Percentiles rank a stretch among this genome's conserved stretches.
These are phyloP conservation scores for Fusarium sp. DNA, from an alignment of 2,329 filamentous ascomycete genomes.

Conservation along the genomic window DNA sequence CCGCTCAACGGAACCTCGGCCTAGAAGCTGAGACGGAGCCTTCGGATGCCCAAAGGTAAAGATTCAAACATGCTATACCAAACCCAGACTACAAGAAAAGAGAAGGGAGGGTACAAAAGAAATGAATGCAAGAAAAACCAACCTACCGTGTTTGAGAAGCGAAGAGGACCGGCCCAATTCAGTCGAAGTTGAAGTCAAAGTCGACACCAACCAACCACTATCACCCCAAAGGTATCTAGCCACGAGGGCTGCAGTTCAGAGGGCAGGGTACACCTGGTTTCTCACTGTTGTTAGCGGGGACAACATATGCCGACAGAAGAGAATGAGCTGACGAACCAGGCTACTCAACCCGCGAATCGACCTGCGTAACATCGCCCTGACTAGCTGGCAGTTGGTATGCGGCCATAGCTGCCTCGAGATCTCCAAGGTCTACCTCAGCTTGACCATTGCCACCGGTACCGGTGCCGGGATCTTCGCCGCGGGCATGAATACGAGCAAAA, in stretches of 20 bases:
- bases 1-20: neutral
- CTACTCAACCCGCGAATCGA: slow-evolving; percentile 12
- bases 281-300: neutral
- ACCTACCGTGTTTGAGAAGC: neutral
- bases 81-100: neutral
- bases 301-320: neutral
- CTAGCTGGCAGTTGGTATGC: neutral
- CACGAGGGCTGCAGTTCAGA: too few species aligned
- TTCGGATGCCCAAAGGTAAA: neutral
- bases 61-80: neutral
- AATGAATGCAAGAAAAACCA: neutral
- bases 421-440: neutral
- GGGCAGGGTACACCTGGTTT: too few species aligned
- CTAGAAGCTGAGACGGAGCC: neutral
- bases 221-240: too few species aligned
- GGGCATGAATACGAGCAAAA: slow-evolving; percentile 1
- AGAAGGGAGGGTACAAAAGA: neutral
- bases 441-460: too few species aligned
- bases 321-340: neutral
- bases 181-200: neutral
- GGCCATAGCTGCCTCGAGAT: slow-evolving; percentile 15
- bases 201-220: neutral
- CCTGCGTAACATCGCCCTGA: neutral
- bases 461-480: neutral
- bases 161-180: neutral